A percentile compares a stretch with the other conserved stretches of the same genome.
Conservation (phyloP, 768 basidiomycete species). For the Leccinum broughii region DNA sequence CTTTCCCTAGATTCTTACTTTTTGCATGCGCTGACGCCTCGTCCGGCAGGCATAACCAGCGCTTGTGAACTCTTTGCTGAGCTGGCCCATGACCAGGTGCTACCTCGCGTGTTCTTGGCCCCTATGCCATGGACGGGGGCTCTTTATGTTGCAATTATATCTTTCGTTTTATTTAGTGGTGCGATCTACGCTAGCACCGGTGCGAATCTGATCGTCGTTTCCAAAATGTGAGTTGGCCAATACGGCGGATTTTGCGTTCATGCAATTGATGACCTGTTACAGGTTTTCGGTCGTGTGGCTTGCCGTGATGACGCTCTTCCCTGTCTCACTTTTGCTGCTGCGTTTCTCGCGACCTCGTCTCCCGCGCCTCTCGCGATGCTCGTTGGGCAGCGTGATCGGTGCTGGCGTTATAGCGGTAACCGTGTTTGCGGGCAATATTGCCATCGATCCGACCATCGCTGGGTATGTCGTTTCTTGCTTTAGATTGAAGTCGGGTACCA, state of each 20-base stretch:
- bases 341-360: constrained; percentile 67
- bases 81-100: constrained; percentile 56
- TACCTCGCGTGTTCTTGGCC: constrained; percentile 55
- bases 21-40: background rate
- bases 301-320: constrained; percentile 63
- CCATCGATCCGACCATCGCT: constrained; percentile 53
- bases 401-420: constrained; percentile 43
- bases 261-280: constrained; percentile 2
- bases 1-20: background rate
- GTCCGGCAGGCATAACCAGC: constrained; percentile 48
- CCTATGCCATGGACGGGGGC: constrained; percentile 50
- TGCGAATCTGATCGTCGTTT: constrained; percentile 51
- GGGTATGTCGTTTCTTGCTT: constrained; percentile 40
- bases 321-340: constrained; percentile 56
- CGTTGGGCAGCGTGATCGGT: constrained; percentile 41
- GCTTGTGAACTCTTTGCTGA: constrained; percentile 61
- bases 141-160: constrained; percentile 51
- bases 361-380: constrained; percentile 41
- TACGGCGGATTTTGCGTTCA: background rate
- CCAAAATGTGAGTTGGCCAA: constrained; percentile 48
- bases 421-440: constrained; percentile 61
- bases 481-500: background rate
- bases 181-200: constrained; percentile 60
- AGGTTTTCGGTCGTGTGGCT: constrained; percentile 73
- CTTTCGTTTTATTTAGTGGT: constrained; percentile 50